Evolutionary conservation across 176 grass and related monocot genomes (phyloP), one percentile per base, ranked within the genome.

Genomic region (Oryza meridionalis): DNA sequence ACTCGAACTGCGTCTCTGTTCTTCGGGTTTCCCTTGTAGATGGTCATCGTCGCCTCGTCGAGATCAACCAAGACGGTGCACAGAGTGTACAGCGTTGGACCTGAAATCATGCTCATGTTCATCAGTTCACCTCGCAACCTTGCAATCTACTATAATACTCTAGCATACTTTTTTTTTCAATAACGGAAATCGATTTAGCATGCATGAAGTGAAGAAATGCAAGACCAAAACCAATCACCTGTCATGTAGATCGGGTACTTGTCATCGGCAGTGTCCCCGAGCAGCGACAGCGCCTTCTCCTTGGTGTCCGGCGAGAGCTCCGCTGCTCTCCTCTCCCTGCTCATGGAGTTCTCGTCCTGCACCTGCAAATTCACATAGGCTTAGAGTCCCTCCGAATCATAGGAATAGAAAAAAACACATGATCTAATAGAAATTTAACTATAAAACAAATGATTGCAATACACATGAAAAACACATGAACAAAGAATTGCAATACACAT

Each of bases 231-330:
- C 35, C 42, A 59, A 73, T 82, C 47, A 92, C 92, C 95, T 77
- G 89, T 85, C 96, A 98, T 98, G 24, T 78, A 95, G 78, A 98
- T 98, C 0, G 93, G 92, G 75, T 88, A 93, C 61, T 95, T 92
- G 2, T 87, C 87, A 83, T 95, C 85, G 24, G 75, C 86, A 25
- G 84, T 49, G 87, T 95, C 96, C 50, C 96, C 96, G 19, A 98
- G 87, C n/a, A 92, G 77, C 17, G 78, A 81, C 21, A 98, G 80
- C 4, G 87, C 74, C 35, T 78, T 55, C 33, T 86, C 84, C 83
- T 90, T 93, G 9, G 92, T 90, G 46, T 85, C 79, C 84, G 88
- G 83, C 9, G 84, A 73, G 21, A 80, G 82, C 61, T 70, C 63
- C 9, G 89, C 85, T 17, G 91, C 90, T 80, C 93, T 89, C 68